phyloP scores from a whole-genome alignment of 352 stramenopile genomes.

The Phytophthora sojae region DNA sequence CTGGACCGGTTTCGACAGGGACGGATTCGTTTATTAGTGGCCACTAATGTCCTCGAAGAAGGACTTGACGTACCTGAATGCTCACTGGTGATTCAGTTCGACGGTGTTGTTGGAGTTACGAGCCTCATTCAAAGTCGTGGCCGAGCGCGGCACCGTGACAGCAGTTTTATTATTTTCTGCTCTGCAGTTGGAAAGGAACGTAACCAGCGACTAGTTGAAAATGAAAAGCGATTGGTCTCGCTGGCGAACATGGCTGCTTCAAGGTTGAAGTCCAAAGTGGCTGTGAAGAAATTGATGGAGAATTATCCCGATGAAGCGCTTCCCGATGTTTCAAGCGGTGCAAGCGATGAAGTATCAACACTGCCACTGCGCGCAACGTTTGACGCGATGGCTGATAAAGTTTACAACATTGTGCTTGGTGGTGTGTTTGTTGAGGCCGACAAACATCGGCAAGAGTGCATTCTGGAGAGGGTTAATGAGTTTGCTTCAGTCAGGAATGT shows the following conservation, averaged over 20 bases:
- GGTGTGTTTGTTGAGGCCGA: slow-evolving; percentile 32
- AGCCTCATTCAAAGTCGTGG: slow-evolving; percentile 84
- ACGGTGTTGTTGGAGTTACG: slow-evolving; percentile 72
- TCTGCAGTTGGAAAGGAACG: slow-evolving; percentile 44
- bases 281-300: slow-evolving; percentile 49
- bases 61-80: slow-evolving; percentile 81
- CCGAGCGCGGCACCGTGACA: slow-evolving; percentile 61
- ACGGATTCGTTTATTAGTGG: slow-evolving; percentile 72
- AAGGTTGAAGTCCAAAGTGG: slow-evolving; percentile 54
- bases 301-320: slow-evolving; percentile 11
- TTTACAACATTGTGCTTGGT: slow-evolving; percentile 56
- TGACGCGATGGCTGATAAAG: slow-evolving; percentile 40
- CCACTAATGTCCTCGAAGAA: slow-evolving; percentile 85
- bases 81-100: slow-evolving; percentile 82
- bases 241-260: slow-evolving; percentile 48
- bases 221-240: slow-evolving; percentile 54
- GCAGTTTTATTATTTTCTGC: slow-evolving; percentile 79
- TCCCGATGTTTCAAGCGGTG: not conserved
- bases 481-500: slow-evolving; percentile 44
- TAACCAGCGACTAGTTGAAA: slow-evolving; percentile 62
- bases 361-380: slow-evolving; percentile 28
- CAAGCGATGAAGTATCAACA: slow-evolving; percentile 4
- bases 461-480: slow-evolving; percentile 42
- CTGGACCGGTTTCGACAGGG: slow-evolving; percentile 74
- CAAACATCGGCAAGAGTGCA: slow-evolving; percentile 24